phyloP scores from a whole-genome alignment of 805 yeast species.

The Brettanomyces custersianus region DNA sequence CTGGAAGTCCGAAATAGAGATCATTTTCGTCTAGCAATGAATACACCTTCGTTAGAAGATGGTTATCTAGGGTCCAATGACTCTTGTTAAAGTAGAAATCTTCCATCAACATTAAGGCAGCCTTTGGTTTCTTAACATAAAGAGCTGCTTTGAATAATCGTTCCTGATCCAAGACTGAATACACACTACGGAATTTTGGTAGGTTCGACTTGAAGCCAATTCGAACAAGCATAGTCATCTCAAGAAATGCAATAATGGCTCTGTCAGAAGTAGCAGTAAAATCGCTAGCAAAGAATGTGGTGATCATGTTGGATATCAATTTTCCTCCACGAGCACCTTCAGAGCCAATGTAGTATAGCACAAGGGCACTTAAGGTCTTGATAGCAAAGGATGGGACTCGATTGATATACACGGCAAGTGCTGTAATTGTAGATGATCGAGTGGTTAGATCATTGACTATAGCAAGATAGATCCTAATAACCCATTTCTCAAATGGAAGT shows the following conservation, averaged over 20 bases:
- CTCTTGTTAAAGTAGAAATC: conserved; percentile 23
- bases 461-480: conserved; percentile 23
- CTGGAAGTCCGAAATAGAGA: conserved; percentile 56
- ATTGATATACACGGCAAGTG: conserved; percentile 26
- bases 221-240: conserved; percentile 29
- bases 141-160: conserved; percentile 26
- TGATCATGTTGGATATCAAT: conserved; percentile 13
- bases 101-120: conserved; percentile 42
- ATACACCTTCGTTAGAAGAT: conserved; percentile 33
- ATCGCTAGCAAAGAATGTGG: conserved; percentile 15
- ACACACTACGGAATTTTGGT: conserved; percentile 22
- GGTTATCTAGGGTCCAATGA: no score
- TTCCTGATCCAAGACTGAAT: conserved; percentile 22
- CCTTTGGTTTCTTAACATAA: conserved; percentile 26
- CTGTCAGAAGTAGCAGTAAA: conserved; percentile 5
- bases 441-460: conserved; percentile 25
- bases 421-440: conserved; percentile 22
- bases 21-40: conserved; percentile 53
- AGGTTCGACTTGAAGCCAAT: conserved; percentile 28
- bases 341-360: conserved; percentile 19
- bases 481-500: conserved; percentile 22
- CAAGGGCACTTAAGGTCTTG: conserved; percentile 20
- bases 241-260: conserved; percentile 18
- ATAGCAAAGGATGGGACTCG: conserved; percentile 20
- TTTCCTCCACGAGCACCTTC: conserved; percentile 13